These are phyloP conservation scores for Beta corolliflora DNA, from an alignment of 179 eudicot genomes.

Conservation along the genomic window DNA sequence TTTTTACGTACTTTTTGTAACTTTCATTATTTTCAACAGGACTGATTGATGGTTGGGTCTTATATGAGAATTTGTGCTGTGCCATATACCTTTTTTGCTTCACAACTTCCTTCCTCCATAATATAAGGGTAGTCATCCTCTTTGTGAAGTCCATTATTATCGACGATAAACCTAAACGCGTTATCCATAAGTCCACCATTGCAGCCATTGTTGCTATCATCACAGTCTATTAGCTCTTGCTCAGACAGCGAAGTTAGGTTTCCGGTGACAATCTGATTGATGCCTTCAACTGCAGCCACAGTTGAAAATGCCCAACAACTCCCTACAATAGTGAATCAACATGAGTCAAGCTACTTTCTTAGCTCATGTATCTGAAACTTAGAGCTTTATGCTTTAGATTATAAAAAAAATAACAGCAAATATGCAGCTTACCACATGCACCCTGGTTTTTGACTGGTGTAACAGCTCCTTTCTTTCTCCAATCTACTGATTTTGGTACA, in stretches of 20 bases:
- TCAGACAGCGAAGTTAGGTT: conserved; percentile 62
- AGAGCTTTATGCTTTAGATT: background rate
- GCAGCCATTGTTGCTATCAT: conserved; percentile 63
- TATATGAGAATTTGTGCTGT: no score
- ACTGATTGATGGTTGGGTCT: no score
- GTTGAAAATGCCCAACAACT: conserved; percentile 90
- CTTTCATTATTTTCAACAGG: no score
- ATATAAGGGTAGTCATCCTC: conserved; percentile 74
- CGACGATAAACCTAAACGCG: conserved; percentile 57
- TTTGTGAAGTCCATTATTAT: conserved; percentile 65
- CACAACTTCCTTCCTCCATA: conserved; percentile 74
- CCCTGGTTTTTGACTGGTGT: conserved; percentile 71
- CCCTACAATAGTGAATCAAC: conserved; percentile 36
- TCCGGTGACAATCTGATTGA: conserved; percentile 71
- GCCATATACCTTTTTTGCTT: conserved; percentile 45
- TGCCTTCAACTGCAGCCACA: conserved; percentile 78
- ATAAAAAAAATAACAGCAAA: background rate
- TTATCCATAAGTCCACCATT: conserved; percentile 74
- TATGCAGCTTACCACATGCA: conserved; percentile 57
- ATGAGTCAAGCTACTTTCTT: background rate
- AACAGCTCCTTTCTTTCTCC: conserved; percentile 72
- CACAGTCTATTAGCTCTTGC: conserved; percentile 74
- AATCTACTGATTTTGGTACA: conserved; percentile 65
- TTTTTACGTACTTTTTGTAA: no score
- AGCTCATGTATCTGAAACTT: background rate